Conservation (phyloP, 1,284 basidiomycete species). For the Boletus mariae region DNA sequence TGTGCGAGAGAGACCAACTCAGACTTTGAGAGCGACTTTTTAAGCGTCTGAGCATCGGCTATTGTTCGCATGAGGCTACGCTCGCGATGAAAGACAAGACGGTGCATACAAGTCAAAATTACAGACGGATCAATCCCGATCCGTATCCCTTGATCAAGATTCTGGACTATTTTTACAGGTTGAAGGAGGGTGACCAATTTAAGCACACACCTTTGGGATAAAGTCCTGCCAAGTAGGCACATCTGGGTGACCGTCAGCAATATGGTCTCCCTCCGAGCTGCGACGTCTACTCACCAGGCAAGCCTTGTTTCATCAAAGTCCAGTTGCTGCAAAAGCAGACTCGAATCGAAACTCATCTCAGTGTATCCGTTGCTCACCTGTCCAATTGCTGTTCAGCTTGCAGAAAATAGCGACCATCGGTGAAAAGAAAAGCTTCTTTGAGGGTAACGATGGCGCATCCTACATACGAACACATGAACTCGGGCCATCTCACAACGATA, state of each 20-base stretch:
- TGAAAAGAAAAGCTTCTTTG: conserved; percentile 76
- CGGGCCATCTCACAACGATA: neutral
- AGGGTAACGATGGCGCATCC: conserved; percentile 80
- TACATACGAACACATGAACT: conserved; percentile 28
- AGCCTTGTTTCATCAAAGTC: conserved; percentile 89
- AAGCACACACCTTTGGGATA: conserved; percentile 58
- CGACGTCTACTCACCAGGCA: conserved; percentile 51
- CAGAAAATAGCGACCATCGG: conserved; percentile 92
- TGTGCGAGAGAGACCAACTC: conserved; percentile 58
- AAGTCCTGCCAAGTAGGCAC: conserved; percentile 92
- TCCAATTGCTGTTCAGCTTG: conserved; percentile 92
- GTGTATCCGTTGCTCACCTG: conserved; percentile 40
- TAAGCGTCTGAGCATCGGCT: conserved; percentile 61
- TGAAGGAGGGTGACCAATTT: neutral
- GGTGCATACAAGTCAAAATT: conserved; percentile 55
- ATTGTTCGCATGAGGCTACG: conserved; percentile 4
- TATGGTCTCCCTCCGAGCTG: neutral
- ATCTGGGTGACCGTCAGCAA: conserved; percentile 41
- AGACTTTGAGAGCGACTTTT: conserved; percentile 53
- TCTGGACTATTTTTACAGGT: conserved; percentile 37
- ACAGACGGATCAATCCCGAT: conserved; percentile 84
- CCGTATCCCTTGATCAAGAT: conserved; percentile 55
- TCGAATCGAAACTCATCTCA: conserved; percentile 1
- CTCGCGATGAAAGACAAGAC: neutral
- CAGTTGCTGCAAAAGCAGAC: conserved; percentile 58